These are phyloP conservation scores for Nitzschia sp. DNA, from an alignment of 108 stramenopile species.

Conservation along the genomic window DNA sequence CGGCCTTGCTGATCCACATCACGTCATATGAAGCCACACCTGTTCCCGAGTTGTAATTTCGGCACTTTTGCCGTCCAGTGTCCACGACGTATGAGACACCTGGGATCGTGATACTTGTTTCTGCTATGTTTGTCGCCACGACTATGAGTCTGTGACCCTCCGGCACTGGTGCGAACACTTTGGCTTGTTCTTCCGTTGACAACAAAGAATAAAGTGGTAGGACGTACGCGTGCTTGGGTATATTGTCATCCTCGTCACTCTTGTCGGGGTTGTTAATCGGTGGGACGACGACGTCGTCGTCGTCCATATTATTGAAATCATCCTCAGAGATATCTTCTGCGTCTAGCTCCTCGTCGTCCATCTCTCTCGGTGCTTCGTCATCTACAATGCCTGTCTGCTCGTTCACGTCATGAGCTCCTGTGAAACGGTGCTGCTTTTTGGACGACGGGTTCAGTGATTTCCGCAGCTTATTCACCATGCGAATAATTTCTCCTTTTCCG, in stretches of 20 bases:
- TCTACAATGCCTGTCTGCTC: neutral
- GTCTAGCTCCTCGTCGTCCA: slow-evolving; percentile 89
- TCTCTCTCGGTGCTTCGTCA: slow-evolving; percentile 51
- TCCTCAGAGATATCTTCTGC: slow-evolving; percentile 51
- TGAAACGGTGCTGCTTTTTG: neutral
- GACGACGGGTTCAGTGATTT: slow-evolving; percentile 34
- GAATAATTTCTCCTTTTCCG: slow-evolving; percentile 92
- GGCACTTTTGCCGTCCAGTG: slow-evolving; percentile 92
- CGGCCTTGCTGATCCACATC: slow-evolving; percentile 96
- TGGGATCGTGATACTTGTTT: slow-evolving; percentile 89
- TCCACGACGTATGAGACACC: slow-evolving; percentile 97
- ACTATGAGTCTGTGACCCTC: slow-evolving; percentile 92
- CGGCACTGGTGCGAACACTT: slow-evolving; percentile 88
- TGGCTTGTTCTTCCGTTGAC: slow-evolving; percentile 87
- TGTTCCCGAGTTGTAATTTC: slow-evolving; percentile 78
- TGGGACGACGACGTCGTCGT: slow-evolving; percentile 33
- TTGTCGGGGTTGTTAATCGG: slow-evolving; percentile 42
- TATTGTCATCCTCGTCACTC: slow-evolving; percentile 49
- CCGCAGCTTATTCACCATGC: slow-evolving; percentile 74
- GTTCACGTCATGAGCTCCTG: neutral
- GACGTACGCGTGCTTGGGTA: slow-evolving; percentile 64
- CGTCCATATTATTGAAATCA: slow-evolving; percentile 61
- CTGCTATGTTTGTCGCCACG: slow-evolving; percentile 97
- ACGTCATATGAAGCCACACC: slow-evolving; percentile 91
- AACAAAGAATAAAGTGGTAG: slow-evolving; percentile 95